Evolutionary conservation across 257 asterid species (phyloP).

Genomic region (Dorcoceras hygrometricum): DNA sequence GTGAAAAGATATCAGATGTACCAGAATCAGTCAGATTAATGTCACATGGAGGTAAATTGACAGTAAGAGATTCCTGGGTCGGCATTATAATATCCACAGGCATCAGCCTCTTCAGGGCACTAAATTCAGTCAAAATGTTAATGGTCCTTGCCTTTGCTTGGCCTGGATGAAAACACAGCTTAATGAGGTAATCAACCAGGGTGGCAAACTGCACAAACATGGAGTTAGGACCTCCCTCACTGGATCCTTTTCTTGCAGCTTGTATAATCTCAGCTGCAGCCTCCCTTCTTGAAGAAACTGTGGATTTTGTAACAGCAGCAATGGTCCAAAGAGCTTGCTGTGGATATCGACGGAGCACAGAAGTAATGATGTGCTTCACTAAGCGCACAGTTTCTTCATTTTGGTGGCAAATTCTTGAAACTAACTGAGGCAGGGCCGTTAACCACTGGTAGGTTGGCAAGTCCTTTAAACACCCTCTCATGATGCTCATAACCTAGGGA

Average conservation of each 20-base stretch:
- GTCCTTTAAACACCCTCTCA: conserved; percentile 89
- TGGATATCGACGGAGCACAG: conserved; percentile 81
- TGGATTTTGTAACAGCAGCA: conserved; percentile 97
- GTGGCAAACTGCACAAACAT: conserved; percentile 81
- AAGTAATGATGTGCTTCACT: conserved; percentile 79
- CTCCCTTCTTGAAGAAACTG: conserved; percentile 82
- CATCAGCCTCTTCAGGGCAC: conserved; percentile 95
- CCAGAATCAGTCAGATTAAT: conserved; percentile 43
- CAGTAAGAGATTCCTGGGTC: conserved; percentile 81
- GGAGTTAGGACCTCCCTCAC: conserved; percentile 58
- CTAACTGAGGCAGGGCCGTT: conserved; percentile 92
- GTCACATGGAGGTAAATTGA: conserved; percentile 67
- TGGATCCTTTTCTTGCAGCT: conserved; percentile 78
- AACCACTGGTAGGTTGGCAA: conserved; percentile 97
- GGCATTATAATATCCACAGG: conserved; percentile 96
- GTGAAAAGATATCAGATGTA: conserved; percentile 61
- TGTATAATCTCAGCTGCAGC: conserved; percentile 98
- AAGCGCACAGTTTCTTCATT: conserved; percentile 79
- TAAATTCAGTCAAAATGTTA: conserved; percentile 82
- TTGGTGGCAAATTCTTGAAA: conserved; percentile 98
- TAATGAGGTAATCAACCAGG: conserved; percentile 85
- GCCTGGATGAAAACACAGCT: conserved; percentile 88
- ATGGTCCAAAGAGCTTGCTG: conserved; percentile 99
- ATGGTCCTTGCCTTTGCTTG: conserved; percentile 74
- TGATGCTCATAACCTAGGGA: conserved; percentile 72